phyloP scores from a whole-genome alignment of 192 early-diverging fungal genomes.

The Backusella tarrabulga region DNA sequence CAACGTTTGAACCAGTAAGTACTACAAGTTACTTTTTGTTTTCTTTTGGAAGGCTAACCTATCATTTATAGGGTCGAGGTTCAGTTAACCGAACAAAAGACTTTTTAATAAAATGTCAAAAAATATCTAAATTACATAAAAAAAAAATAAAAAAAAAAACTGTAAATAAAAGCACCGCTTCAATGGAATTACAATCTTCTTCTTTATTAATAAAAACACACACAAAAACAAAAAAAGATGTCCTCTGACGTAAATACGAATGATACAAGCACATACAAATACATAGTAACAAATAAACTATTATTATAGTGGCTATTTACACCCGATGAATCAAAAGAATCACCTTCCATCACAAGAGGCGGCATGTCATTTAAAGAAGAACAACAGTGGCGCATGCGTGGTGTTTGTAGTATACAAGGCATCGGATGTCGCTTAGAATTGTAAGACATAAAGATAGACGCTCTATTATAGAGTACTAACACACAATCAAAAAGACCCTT shows the following conservation, averaged over 20 bases:
- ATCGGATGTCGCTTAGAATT: background rate
- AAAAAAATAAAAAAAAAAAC: no score
- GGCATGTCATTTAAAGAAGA: background rate
- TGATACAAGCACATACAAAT: no score
- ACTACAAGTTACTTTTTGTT: no score
- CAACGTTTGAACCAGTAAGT: slow-evolving; percentile 68
- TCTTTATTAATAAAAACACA: no score
- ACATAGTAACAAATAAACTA: background rate
- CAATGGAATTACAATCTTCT: no score
- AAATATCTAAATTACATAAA: no score
- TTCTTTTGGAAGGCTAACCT: background rate
- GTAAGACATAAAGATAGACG: background rate
- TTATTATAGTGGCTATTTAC: background rate
- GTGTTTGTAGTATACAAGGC: background rate
- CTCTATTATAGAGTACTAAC: no score
- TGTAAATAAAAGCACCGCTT: no score
- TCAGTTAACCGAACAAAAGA: background rate
- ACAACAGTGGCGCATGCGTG: background rate
- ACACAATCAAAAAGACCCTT: background rate
- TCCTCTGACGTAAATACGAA: no score
- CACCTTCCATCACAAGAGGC: background rate
- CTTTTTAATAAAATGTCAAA: background rate
- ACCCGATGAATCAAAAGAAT: background rate
- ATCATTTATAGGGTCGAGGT: background rate
- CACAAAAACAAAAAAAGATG: no score